Conservation (phyloP, 1,284 basidiomycete genomes). For the Pisolithus thermaeus region DNA sequence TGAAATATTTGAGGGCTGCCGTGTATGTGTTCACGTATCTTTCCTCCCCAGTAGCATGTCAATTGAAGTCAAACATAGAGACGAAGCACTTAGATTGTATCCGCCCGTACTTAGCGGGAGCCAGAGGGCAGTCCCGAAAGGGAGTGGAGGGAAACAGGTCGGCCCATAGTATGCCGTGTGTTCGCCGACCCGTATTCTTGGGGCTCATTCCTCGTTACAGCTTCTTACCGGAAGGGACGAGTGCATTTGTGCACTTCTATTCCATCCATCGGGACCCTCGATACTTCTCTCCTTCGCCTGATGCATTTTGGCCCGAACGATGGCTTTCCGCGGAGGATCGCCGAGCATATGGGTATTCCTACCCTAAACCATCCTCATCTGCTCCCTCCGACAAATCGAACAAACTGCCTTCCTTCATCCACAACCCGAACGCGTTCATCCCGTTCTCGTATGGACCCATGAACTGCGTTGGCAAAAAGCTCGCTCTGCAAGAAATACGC, state of each 20-base stretch:
- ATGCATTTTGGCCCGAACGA: slow-evolving; percentile 38
- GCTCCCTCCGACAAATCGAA: not conserved
- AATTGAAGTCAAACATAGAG: slow-evolving; percentile 34
- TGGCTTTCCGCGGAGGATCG: slow-evolving; percentile 34
- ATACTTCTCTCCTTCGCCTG: slow-evolving; percentile 36
- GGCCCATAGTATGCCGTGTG: slow-evolving; percentile 28
- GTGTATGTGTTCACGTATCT: slow-evolving; percentile 34
- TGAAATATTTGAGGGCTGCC: slow-evolving; percentile 47
- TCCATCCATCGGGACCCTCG: slow-evolving; percentile 37
- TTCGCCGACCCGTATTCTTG: not conserved
- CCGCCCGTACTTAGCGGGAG: slow-evolving; percentile 48
- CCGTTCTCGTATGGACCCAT: slow-evolving; percentile 30
- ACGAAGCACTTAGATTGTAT: slow-evolving; percentile 51
- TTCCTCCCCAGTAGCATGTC: slow-evolving; percentile 7
- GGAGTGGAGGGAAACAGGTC: slow-evolving; percentile 32
- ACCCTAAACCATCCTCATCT: slow-evolving; percentile 9
- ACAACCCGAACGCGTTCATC: slow-evolving; percentile 28
- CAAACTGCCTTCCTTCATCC: slow-evolving; percentile 13
- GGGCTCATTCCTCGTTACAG: slow-evolving; percentile 24
- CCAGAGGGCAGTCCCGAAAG: slow-evolving; percentile 40
- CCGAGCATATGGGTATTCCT: slow-evolving; percentile 20
- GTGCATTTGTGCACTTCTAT: slow-evolving; percentile 42
- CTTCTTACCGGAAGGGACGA: slow-evolving; percentile 45
- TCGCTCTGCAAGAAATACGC: slow-evolving; percentile 31
- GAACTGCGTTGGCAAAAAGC: slow-evolving; percentile 32